Base-by-base conservation (phyloP, 176 grass and related monocot genomes). In the Elaeis guineensis region DNA sequence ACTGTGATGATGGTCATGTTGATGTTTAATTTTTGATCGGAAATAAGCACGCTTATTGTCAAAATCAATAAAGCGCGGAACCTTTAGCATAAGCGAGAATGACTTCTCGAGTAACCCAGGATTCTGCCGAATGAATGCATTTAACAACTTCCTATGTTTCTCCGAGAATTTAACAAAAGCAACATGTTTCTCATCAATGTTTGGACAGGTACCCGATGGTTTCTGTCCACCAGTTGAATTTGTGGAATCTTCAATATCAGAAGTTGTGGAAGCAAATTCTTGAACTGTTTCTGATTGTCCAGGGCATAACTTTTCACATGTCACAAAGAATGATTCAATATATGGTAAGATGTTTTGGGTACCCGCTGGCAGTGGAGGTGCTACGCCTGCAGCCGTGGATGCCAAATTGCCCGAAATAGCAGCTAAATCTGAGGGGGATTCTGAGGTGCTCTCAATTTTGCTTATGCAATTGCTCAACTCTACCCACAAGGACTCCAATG, bases 41-140 rank as follows among this genome's bases (percentile, higher is more conserved):
- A 99, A 99, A 69, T 99, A 86, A 59, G 94, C 84, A 64, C 88
- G 79, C 61, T 99, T 99, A 52, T 99, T 99, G 54, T 99, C 94
- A 72, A 99, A 99, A 76, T 99, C 94, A 67, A 99, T 93, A 23
- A 93, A 69, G 16, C 94, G 88, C 57, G 88, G 94, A 48, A 93
- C 77, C 80, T 93, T 99, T 28, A 99, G 73, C 84, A 99, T 93
- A 4, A 99, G 71, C 2, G 88, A 99, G 76, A 99, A 99, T 21
- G 94, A 99, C 73, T 99, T 99, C 48, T 99, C 94, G 17, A 99
- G 79, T 52, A 99, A 85, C 20, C 85, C 79, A 62, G 94, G 77
- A 21, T 99, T 99, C 68, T 99, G 94, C 26, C 94, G 84, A 65
- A 99, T 81, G 77, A 99, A 99, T 52, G 82, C 89, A 73, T 99